Percentiles rank a stretch among this genome's conserved stretches.
These are phyloP conservation scores for Serendipita sp. DNA, from an alignment of 768 basidiomycete species.

Conservation along the genomic window DNA sequence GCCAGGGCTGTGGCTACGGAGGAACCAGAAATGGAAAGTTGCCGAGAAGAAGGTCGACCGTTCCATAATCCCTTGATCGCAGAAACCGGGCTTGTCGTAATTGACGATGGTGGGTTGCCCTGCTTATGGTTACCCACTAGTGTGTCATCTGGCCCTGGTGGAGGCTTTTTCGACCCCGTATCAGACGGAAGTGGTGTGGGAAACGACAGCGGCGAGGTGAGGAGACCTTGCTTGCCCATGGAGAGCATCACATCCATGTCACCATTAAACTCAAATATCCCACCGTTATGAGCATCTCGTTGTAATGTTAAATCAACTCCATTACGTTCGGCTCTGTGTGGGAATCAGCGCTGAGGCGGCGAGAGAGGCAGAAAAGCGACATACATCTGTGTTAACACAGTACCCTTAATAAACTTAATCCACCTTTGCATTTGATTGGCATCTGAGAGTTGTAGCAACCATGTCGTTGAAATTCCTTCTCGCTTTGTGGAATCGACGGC, in stretches of 20 bases:
- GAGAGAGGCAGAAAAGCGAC: slow-evolving; percentile 12
- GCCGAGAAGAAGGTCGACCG: slow-evolving; percentile 11
- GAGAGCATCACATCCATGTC: slow-evolving; percentile 76
- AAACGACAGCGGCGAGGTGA: slow-evolving; percentile 20
- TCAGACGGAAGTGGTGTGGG: neutral
- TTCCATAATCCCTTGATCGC: slow-evolving; percentile 46
- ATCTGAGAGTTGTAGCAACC: slow-evolving; percentile 54
- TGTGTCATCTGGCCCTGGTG: neutral
- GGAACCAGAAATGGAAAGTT: neutral
- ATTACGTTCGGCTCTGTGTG: slow-evolving; percentile 8
- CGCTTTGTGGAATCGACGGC: slow-evolving; percentile 25
- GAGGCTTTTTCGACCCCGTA: neutral
- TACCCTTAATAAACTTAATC: slow-evolving; percentile 59
- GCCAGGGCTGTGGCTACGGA: neutral
- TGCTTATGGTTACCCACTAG: neutral
- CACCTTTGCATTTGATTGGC: slow-evolving; percentile 50
- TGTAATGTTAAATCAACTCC: neutral
- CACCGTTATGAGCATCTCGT: neutral
- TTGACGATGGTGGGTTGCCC: neutral
- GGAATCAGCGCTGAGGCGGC: slow-evolving; percentile 6
- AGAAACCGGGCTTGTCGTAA: slow-evolving; percentile 22
- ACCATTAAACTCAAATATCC: slow-evolving; percentile 45
- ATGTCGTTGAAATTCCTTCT: slow-evolving; percentile 40
- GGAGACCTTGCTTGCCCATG: slow-evolving; percentile 53
- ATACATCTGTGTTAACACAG: slow-evolving; percentile 56